Conservation (phyloP, 371 early-diverging fungal species). For the Mortierella polycephala region DNA sequence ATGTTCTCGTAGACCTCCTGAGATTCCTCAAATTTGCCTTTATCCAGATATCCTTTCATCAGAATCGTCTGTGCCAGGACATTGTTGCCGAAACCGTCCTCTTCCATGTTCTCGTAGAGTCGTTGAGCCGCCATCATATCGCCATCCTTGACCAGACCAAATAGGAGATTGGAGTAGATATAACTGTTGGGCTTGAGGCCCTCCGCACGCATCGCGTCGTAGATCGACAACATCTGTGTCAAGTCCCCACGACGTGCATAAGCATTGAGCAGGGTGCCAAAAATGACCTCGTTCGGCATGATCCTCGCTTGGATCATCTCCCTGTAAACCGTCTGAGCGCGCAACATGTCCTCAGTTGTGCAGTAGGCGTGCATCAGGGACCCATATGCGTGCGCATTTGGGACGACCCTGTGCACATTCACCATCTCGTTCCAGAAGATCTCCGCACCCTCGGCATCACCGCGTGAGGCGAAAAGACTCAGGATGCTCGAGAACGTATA, state of each 20-base stretch:
- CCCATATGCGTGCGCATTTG: conserved; percentile 34
- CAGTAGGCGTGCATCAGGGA: conserved; percentile 54
- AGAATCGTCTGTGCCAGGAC: conserved; percentile 51
- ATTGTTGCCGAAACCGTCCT: conserved; percentile 47
- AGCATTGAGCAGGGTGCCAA: conserved; percentile 47
- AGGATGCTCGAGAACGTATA: conserved; percentile 51
- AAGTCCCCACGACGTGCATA: conserved; percentile 50
- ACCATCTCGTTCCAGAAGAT: conserved; percentile 54
- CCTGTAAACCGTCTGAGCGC: conserved; percentile 48
- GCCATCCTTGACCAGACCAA: conserved; percentile 49
- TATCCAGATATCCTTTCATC: conserved; percentile 48
- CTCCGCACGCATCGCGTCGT: conserved; percentile 52
- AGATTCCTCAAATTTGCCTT: conserved; percentile 34
- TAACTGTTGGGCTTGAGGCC: conserved; percentile 53
- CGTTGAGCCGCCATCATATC: conserved; percentile 46
- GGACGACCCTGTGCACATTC: conserved; percentile 20
- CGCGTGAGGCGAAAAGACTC: conserved; percentile 46
- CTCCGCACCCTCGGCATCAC: conserved; percentile 46
- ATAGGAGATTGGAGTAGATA: conserved; percentile 44
- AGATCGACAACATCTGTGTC: conserved; percentile 54
- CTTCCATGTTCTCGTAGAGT: conserved; percentile 49
- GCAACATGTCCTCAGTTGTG: conserved; percentile 41
- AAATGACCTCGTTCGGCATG: conserved; percentile 47
- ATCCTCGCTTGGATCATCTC: conserved; percentile 51
- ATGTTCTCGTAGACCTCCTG: conserved; percentile 41